Evolutionary conservation across 345 rosid genomes (phyloP).

Genomic region (Lepidium sativum): DNA sequence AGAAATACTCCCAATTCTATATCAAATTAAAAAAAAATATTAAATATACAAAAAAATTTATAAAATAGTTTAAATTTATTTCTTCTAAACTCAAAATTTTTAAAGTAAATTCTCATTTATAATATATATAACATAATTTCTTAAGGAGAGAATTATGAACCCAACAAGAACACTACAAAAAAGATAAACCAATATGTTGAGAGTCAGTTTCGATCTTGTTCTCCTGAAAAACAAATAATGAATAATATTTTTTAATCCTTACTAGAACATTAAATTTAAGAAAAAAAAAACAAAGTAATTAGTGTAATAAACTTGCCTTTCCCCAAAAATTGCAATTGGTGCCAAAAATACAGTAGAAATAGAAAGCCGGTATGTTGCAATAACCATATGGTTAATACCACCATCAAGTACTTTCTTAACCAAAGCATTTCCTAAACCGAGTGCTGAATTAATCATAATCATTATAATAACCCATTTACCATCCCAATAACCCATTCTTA

Average conservation of each 20-base stretch:
- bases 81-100: no score
- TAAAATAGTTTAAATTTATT: no score
- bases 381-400: constrained; percentile 47
- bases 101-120: no score
- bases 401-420: constrained; percentile 46
- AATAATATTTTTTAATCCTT: neutral
- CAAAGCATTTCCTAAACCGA: constrained; percentile 44
- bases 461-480: constrained; percentile 41
- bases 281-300: neutral
- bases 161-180: constrained; percentile 70
- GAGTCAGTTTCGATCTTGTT: constrained; percentile 55
- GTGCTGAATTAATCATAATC: constrained; percentile 35
- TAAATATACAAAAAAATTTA: no score
- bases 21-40: no score
- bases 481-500: constrained; percentile 23
- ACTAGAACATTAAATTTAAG: neutral
- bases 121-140: no score
- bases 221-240: constrained; percentile 32
- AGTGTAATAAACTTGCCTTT: constrained; percentile 35
- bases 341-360: constrained; percentile 44
- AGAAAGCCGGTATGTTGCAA: constrained; percentile 50
- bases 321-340: constrained; percentile 49
- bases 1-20: no score
- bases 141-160: constrained; percentile 25
- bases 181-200: constrained; percentile 40